These are phyloP conservation scores for Cladobotryum protrusum DNA, from an alignment of 2,329 filamentous ascomycete species.

Conservation along the genomic window DNA sequence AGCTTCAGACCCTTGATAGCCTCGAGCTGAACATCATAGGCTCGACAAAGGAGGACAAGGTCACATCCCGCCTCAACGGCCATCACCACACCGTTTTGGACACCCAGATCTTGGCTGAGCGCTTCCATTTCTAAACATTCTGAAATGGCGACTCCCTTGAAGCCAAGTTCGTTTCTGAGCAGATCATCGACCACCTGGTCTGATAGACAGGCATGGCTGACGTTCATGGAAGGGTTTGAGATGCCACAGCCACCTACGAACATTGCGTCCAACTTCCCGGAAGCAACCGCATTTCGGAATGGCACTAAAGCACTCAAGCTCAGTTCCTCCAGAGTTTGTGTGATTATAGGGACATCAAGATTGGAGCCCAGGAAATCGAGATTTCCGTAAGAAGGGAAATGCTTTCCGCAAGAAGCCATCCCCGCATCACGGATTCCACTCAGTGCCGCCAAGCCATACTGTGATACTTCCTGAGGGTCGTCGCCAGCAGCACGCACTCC, in stretches of 20 bases:
- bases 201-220: constrained; percentile 89
- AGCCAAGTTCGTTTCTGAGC: constrained; percentile 79
- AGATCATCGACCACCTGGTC: constrained; percentile 90
- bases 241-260: constrained; percentile 95
- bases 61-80: constrained; percentile 95
- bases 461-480: constrained; percentile 89
- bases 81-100: constrained; percentile 95
- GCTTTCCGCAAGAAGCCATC: constrained; percentile 84
- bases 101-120: constrained; percentile 90
- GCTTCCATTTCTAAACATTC: constrained; percentile 97
- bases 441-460: constrained; percentile 84
- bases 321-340: constrained; percentile 85
- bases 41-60: constrained; percentile 79
- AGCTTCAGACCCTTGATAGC: constrained; percentile 85
- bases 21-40: constrained; percentile 83
- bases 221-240: constrained; percentile 83
- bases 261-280: constrained; percentile 80
- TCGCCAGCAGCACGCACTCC: constrained; percentile 87
- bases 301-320: constrained; percentile 88
- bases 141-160: constrained; percentile 87
- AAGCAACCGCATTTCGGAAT: constrained; percentile 81
- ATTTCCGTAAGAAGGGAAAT: constrained; percentile 95
- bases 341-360: constrained; percentile 90
- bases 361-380: constrained; percentile 88
- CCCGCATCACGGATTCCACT: constrained; percentile 91